Evolutionary conservation across 805 yeast genomes (phyloP).

Genomic region (Candida nemodendra): DNA sequence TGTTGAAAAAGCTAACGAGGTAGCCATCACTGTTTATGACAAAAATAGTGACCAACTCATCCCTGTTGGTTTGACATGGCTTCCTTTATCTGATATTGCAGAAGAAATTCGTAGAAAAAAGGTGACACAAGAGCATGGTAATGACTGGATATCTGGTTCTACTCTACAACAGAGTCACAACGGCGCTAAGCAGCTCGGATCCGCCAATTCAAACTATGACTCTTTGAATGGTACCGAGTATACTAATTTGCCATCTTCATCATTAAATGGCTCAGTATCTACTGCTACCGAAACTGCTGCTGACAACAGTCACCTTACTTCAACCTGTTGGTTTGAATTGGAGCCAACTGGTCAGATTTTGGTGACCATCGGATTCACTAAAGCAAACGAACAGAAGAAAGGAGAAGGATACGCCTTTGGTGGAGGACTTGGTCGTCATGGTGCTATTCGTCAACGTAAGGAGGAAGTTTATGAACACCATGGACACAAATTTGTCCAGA

Average conservation of each 20-base stretch:
- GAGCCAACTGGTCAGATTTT: slow-evolving; percentile 94
- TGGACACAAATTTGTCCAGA: slow-evolving; percentile 96
- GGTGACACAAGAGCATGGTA: slow-evolving; percentile 72
- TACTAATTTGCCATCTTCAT: slow-evolving; percentile 12
- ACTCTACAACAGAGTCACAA: slow-evolving; percentile 35
- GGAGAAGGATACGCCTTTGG: slow-evolving; percentile 48
- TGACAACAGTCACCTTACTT: slow-evolving; percentile 35
- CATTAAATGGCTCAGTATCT: slow-evolving; percentile 13
- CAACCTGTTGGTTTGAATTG: slow-evolving; percentile 83
- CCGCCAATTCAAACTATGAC: slow-evolving; percentile 10
- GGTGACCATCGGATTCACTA: slow-evolving; percentile 75
- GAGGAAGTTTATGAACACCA: slow-evolving; percentile 90
- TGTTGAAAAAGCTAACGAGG: slow-evolving; percentile 89
- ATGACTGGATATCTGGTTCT: slow-evolving; percentile 83
- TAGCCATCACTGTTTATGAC: slow-evolving; percentile 86
- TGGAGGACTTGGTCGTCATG: slow-evolving; percentile 88
- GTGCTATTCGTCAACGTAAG: slow-evolving; percentile 94
- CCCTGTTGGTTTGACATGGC: slow-evolving; percentile 94
- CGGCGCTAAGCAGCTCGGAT: slow-evolving; percentile 6
- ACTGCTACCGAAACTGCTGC: slow-evolving; percentile 8
- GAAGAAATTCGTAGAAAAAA: slow-evolving; percentile 93
- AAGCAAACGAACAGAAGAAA: slow-evolving; percentile 45
- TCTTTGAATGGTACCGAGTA: slow-evolving; percentile 13
- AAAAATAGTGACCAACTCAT: slow-evolving; percentile 61
- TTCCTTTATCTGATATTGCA: slow-evolving; percentile 83